Evolutionary conservation across 2,329 filamentous ascomycete genomes (phyloP).

Genomic region (Aspergillus fijiensis): DNA sequence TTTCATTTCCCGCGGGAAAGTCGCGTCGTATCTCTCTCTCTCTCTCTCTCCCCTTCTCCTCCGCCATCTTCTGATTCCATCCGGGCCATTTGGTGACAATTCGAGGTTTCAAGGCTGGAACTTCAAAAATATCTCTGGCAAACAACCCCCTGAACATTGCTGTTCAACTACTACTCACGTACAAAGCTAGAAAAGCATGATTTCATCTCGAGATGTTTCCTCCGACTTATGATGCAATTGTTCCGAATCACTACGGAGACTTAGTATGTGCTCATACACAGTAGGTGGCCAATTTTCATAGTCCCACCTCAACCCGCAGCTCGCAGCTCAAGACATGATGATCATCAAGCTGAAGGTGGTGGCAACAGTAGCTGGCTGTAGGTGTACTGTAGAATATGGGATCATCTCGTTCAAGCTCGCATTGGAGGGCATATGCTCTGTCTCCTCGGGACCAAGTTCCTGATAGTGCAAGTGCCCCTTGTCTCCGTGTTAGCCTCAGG

Average conservation of each 20-base stretch:
- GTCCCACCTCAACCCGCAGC: not conserved
- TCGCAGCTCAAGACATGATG: not conserved
- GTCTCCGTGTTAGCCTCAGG: not conserved
- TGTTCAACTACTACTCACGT: too few relatives aligned
- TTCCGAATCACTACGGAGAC: not conserved
- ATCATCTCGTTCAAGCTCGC: too few relatives aligned
- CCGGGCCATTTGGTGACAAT: too few relatives aligned
- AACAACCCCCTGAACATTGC: too few relatives aligned
- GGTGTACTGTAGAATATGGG: too few relatives aligned
- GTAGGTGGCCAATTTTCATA: not conserved
- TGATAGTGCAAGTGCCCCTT: too few relatives aligned
- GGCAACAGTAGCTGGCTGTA: not conserved
- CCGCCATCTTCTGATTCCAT: too few relatives aligned
- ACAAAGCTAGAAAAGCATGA: not conserved
- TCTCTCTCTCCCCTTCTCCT: not conserved
- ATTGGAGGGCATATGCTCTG: too few relatives aligned
- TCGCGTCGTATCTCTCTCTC: not conserved
- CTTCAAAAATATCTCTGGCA: too few relatives aligned
- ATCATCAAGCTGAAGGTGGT: not conserved
- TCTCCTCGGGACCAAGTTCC: too few relatives aligned
- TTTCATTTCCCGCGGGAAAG: constrained; percentile 20
- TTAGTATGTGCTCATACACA: too few relatives aligned
- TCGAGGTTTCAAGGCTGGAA: too few relatives aligned
- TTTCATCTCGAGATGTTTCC: not conserved
- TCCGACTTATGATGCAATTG: not conserved